These are phyloP conservation scores for Phalaenopsis aphrodite DNA, from an alignment of 106 monocot species.

Conservation along the genomic window DNA sequence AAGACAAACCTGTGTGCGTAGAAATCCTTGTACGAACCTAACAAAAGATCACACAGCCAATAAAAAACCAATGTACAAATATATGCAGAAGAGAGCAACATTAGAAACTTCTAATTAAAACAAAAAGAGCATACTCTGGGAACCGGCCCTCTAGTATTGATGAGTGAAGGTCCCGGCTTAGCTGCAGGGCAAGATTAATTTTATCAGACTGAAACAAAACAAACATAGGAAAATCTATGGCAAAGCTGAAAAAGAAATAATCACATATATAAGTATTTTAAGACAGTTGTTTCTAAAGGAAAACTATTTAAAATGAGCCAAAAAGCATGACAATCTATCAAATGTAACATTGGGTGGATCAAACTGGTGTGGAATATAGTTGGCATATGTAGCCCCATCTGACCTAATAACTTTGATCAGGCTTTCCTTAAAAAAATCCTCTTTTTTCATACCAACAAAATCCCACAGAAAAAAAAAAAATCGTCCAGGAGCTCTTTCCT, in stretches of 20 bases:
- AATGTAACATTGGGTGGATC: neutral
- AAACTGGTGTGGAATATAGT: neutral
- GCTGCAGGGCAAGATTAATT: conserved; percentile 37
- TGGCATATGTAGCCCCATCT: neutral
- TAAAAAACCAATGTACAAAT: neutral
- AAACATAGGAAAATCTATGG: too few relatives aligned
- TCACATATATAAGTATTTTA: neutral
- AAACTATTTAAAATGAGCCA: neutral
- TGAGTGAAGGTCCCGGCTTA: conserved; percentile 73
- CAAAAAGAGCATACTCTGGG: conserved; percentile 57
- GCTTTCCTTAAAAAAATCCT: neutral
- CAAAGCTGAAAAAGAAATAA: neutral
- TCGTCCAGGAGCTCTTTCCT: neutral
- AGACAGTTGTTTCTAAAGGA: neutral
- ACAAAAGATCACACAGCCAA: conserved; percentile 6
- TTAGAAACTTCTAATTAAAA: neutral
- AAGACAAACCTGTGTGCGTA: conserved; percentile 59
- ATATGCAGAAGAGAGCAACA: neutral
- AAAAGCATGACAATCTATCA: neutral
- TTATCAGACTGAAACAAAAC: neutral
- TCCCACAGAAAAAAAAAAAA: neutral
- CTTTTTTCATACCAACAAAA: neutral
- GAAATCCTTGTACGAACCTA: conserved; percentile 80
- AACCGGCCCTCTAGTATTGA: conserved; percentile 82
- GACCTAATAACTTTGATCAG: neutral